Base-by-base conservation (phyloP, 495 filamentous ascomycete genomes). In the Neurospora cerealis region DNA sequence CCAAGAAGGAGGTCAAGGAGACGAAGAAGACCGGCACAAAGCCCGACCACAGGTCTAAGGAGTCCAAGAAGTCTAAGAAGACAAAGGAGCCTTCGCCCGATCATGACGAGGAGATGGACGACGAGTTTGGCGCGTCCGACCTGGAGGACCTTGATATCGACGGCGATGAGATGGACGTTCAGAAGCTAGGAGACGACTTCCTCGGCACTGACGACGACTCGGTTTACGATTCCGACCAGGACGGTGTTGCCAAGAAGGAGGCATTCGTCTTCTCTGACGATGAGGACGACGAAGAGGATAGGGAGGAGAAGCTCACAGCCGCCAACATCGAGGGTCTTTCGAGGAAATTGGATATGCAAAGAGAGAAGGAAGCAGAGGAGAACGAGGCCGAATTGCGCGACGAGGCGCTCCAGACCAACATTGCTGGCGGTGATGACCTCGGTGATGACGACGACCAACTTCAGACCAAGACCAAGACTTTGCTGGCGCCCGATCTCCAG, bases 301-400 rank as follows among this genome's bases (percentile, higher is more conserved):
- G 90, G 3, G 94, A 97, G 81, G 94, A 98, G 83, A 92, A 89
- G 79, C 86, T 99, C 72, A 99, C 94, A 4, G 96, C 96, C 0
- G 96, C 96, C 66, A 99, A 99, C 72, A 99, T 99, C 72, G 95
- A 90, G 77, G 96, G 96, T 46, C 84, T 99, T 69, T 94, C 96
- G 44, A 87, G 88, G 73, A 93, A 93, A 75, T 80, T 98, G 73
- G 94, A 98, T 78, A 82, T 88, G 74, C 85, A 92, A 75, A 85
- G 86, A 73, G 88, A 90, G 54, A 83, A 89, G 71, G 90, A 93
- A 69, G 93, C 89, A 32, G 92, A 89, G 9, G 92, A 93, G 71
- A 93, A 93, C 72, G 88, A 92, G 73, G 91, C 88, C 1, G 91
- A 95, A 77, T 83, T 98, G 78, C 90, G 95, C 81, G 93, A 98